phyloP scores from a whole-genome alignment of 163 green algal species.

The Trebouxia gelatinosa region DNA sequence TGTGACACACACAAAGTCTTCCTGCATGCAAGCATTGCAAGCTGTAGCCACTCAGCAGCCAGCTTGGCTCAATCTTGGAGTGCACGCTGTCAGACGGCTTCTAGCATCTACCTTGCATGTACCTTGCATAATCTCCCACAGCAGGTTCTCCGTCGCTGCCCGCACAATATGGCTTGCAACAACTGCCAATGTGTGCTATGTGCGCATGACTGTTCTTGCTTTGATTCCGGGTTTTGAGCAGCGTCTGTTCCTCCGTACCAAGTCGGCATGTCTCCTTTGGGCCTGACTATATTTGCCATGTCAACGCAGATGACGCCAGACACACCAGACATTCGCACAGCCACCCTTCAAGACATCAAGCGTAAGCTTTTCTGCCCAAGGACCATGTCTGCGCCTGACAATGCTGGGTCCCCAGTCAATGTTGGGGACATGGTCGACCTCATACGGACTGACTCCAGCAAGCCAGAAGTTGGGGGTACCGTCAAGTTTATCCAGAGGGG shows the following conservation, averaged over 20 bases:
- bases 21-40: not conserved
- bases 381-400: constrained; percentile 42
- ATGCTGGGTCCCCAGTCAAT: constrained; percentile 25
- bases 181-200: not conserved
- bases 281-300: not conserved
- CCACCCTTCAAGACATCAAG: constrained; percentile 83
- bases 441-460: not conserved
- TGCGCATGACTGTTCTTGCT: not conserved
- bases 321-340: constrained; percentile 71
- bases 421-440: constrained; percentile 61
- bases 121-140: not conserved
- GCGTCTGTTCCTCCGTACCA: not conserved
- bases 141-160: not conserved
- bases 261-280: not conserved
- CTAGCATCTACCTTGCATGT: not conserved
- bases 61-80: no score
- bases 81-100: not conserved
- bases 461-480: constrained; percentile 62
- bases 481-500: constrained; percentile 84
- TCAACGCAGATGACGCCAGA: constrained; percentile 58
- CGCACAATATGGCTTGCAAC: not conserved
- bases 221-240: not conserved
- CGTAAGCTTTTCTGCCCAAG: constrained; percentile 63
- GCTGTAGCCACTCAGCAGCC: not conserved
- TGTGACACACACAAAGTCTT: not conserved